Base-by-base conservation (phyloP, 2,329 filamentous ascomycete species). In the Sphaerostilbella broomeana region DNA sequence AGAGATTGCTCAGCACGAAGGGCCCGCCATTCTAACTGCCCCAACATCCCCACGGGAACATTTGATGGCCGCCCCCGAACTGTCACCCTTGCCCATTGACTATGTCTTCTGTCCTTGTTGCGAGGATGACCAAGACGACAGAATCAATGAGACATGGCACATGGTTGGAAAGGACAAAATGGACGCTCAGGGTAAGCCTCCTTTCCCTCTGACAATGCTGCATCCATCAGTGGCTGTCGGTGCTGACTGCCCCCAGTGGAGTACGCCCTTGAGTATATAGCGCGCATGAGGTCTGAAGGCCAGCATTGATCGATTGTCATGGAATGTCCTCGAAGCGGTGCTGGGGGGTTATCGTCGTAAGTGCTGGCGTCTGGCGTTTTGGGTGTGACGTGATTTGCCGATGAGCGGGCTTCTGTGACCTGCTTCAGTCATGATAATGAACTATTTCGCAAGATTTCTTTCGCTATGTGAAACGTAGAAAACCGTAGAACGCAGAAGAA, bases 111-210 rank as follows among this genome's bases (percentile, higher is more conserved):
- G 42, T 20, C 32, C 42, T 15, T 44, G 42, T 30, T 41, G 38
- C 22, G 33, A 22, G 6, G 38, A 44, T 25, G 42, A 44, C 7
- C 15, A 33, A 11, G 42, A 44, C 2, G 28, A 29, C 15, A 35
- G 38, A 18, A 44, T 44, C 13, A 41, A 41, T 25, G 42, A 44
- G 13, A 40, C 37, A 16, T 44, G 42, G 42, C 32, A 39, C 15
- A 40, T 44, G 42, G 38, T 31, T 13, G 26, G 32, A 9, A 35
- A 41, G 13, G 38, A 44, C 16, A 44, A 41, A 20, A 44, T 41
- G 42, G 33, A 44, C n/a, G 22, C 32, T 34, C 42, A 44, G 34
- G 16, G 42, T 44, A 37, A 36, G 42, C 19, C 18, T 16, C 27
- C 28, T 22, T 18, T 11, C n/a, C n/a, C n/a, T 19, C n/a, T 15